Conservation (phyloP, 2,329 filamentous ascomycete genomes). For the Xylaria sp. region DNA sequence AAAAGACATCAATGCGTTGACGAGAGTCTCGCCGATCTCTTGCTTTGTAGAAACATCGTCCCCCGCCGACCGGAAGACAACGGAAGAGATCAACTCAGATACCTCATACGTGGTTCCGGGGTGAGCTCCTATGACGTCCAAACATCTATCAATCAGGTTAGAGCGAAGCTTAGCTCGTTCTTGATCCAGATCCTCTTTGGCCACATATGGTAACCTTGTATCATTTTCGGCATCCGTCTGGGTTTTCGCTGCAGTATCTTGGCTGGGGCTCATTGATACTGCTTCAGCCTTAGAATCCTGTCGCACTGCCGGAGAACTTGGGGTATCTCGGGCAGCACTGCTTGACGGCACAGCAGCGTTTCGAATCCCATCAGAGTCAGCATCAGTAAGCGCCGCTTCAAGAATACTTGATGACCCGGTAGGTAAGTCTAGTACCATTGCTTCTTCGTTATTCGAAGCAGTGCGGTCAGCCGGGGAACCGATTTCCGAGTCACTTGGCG, state of each 20-base stretch:
- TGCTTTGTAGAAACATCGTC: slow-evolving; percentile 59
- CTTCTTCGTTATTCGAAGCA: slow-evolving; percentile 30
- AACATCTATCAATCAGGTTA: slow-evolving; percentile 83
- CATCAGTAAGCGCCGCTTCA: slow-evolving; percentile 36
- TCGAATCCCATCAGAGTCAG: slow-evolving; percentile 31
- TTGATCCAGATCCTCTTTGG: slow-evolving; percentile 80
- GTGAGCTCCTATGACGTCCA: slow-evolving; percentile 89
- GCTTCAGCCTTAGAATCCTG: slow-evolving; percentile 37
- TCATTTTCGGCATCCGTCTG: slow-evolving; percentile 31
- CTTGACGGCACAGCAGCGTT: slow-evolving; percentile 25
- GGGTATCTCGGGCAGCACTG: slow-evolving; percentile 31
- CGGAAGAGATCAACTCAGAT: slow-evolving; percentile 80
- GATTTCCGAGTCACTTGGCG: slow-evolving; percentile 41
- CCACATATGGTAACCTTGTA: slow-evolving; percentile 48
- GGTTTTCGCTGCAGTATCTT: slow-evolving; percentile 27
- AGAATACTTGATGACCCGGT: slow-evolving; percentile 31
- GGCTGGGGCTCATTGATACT: slow-evolving; percentile 33
- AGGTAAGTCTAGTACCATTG: slow-evolving; percentile 38
- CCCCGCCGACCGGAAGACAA: slow-evolving; percentile 65
- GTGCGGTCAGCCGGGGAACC: slow-evolving; percentile 33
- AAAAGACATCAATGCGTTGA: slow-evolving; percentile 80
- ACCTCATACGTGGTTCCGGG: slow-evolving; percentile 90
- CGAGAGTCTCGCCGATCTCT: slow-evolving; percentile 82
- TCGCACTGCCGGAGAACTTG: slow-evolving; percentile 31
- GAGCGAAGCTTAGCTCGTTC: slow-evolving; percentile 74